Base-by-base conservation (phyloP, 2,329 filamentous ascomycete species). In the Beauveria bassiana region DNA sequence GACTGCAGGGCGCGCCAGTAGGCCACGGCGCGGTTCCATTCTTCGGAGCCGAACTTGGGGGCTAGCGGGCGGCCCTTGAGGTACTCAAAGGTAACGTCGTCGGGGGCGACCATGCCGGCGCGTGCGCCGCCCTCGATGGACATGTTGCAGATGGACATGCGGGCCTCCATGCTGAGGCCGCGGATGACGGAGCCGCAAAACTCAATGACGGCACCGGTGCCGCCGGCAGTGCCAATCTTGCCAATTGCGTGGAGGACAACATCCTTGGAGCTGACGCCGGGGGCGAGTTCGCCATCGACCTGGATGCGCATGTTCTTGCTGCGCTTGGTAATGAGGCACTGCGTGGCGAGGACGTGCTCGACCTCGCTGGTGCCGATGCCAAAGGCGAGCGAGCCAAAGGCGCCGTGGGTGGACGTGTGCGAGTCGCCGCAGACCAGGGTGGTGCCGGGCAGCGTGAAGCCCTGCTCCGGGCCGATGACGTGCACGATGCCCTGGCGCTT, bases 61-160 rank as follows among this genome's bases (percentile, higher is more conserved):
- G 93, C 93, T 67, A 99, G 80, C 45, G 95, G 95, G 65, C 88
- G 86, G 68, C 89, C 91, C 80, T 95, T 95, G 70, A 99, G 88
- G 73, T 98, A 99, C 67, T 96, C 91, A 69, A 96, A 96, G 31
- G 95, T 98, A 62, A 81, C 89, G 71, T 97, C 88, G 71, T 99
- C 95, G 5, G 95, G 95, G 10, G 95, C 95, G 63, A 99, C 88
- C 92, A 99, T 96, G 67, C 95, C 95, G 64, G 93, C 93, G 77
- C 95, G 85, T 53, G 95, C 95, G 76, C 95, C 95, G 68, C 83
- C 95, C 80, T 99, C 95, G 68, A 98, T 97, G 16, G 93, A 92
- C 95, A 98, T 98, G 80, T 99, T 99, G 81, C 95, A 98, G 74
- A 99, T 96, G 65, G 93, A 97, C 95, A 99, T 98, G 68, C 95